Base-by-base conservation (phyloP, 805 yeast genomes). In the Torulaspora microellipsoides region DNA sequence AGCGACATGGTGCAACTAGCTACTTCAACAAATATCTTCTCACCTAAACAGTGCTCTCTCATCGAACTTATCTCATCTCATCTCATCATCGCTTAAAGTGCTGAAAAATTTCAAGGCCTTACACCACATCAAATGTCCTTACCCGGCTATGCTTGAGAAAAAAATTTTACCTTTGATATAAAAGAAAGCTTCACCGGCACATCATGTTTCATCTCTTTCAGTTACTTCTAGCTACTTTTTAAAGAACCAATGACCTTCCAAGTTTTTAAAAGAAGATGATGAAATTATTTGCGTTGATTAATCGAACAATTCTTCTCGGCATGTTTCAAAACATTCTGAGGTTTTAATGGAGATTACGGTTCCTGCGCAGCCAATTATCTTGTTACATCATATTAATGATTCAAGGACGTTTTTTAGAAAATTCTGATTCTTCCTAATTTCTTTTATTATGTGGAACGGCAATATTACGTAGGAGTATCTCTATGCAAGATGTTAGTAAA, bases 281-380 rank as follows among this genome's bases (percentile, higher is more conserved):
- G 67, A 63, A 50, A 50, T 47, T 54, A 63, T 63, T 62, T 60
- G 67, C 66, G 65, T 55, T 44, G 42, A 34, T 40, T 38, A 52
- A 44, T 52, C 67, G 60, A 56, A 63, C 67, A 63, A 61, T 63
- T 63, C 67, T 56, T 53, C 64, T 56, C 52, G 43, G 39, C 47
- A 31, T 40, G 36, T 42, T 36, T 27, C 32, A 15, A 15, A 12
- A 10, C 15, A 38, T 31, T 23, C 34, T 43, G 63, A 56, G 67
- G 67, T 62, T 58, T 61, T 63, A 48, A 55, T 63, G 67, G 67
- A 57, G 67, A 63, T 36, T 48, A 65, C 59, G 67, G 65, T 59
- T 53, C 66, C 67, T 54, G 57, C 64, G 66, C 66, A 62, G 60
- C 51, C 50, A 45, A 53, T 55, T 46, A 60, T 59, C 67, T 63